A percentile compares a stretch with the other conserved stretches of the same genome.
These are phyloP conservation scores for Coemansia sp. DNA, from an alignment of 192 early-diverging fungal species.

Conservation along the genomic window DNA sequence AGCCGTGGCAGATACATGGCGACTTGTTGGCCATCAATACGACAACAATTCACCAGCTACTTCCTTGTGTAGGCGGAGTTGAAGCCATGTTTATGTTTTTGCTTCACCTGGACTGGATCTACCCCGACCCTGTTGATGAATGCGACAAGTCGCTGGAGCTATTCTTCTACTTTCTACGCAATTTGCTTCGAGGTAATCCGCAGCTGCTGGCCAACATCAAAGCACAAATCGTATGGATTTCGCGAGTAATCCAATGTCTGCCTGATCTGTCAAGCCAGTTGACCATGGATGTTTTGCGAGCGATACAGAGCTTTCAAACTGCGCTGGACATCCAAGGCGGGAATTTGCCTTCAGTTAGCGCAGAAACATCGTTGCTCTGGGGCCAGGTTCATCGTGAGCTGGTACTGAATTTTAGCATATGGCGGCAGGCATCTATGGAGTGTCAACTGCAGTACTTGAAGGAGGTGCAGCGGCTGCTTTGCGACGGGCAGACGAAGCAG, in stretches of 20 bases:
- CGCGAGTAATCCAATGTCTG: conserved; percentile 23
- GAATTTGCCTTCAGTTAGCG: conserved; percentile 13
- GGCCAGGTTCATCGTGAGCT: conserved; percentile 32
- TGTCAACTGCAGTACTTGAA: conserved; percentile 28
- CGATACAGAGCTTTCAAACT: conserved; percentile 31
- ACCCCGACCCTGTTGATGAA: background rate
- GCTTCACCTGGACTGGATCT: conserved; percentile 36
- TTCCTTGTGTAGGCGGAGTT: conserved; percentile 27
- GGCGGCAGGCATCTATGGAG: conserved; percentile 21
- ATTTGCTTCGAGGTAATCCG: conserved; percentile 29
- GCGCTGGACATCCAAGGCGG: conserved; percentile 42
- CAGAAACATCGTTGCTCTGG: conserved; percentile 28
- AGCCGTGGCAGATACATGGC: conserved; percentile 31
- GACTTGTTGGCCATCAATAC: conserved; percentile 16
- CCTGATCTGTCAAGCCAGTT: conserved; percentile 14
- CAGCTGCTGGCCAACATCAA: conserved; percentile 16
- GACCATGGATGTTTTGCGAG: conserved; percentile 28
- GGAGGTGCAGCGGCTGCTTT: conserved; percentile 21
- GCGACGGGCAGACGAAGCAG: conserved; percentile 15
- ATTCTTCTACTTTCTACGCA: conserved; percentile 34
- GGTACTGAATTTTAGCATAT: conserved; percentile 32
- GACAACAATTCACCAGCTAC: conserved; percentile 24
- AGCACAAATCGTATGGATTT: conserved; percentile 22
- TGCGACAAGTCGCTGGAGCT: conserved; percentile 19
- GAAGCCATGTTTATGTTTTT: conserved; percentile 26